Evolutionary conservation across 257 asterid genomes (phyloP).

Genomic region (Petunia secreta): DNA sequence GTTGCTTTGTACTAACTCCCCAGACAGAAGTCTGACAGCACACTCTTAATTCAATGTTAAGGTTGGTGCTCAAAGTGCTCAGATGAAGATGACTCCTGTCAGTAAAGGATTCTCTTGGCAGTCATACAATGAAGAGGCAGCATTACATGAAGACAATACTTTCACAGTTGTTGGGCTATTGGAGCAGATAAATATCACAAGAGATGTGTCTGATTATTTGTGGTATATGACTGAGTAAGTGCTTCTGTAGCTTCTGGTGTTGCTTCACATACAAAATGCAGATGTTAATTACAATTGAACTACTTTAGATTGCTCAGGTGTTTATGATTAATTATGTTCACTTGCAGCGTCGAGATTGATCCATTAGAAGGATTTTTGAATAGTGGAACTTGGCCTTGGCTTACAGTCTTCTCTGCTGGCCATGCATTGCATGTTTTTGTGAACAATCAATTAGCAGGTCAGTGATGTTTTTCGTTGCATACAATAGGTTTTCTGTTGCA

Average conservation of each 20-base stretch:
- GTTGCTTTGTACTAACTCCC: not conserved
- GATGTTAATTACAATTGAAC: conserved; percentile 6
- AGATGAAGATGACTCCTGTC: conserved; percentile 89
- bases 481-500: not conserved
- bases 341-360: conserved; percentile 68
- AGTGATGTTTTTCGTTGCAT: conserved; percentile 9
- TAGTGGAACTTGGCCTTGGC: conserved; percentile 83
- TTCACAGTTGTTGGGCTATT: conserved; percentile 68
- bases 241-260: not conserved
- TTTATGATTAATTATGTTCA: conserved; percentile 25
- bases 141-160: conserved; percentile 51
- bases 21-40: conserved; percentile 22
- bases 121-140: conserved; percentile 84
- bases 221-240: conserved; percentile 97
- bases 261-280: not conserved
- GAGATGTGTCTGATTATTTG: conserved; percentile 87
- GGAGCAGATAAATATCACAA: conserved; percentile 93
- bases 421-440: conserved; percentile 96
- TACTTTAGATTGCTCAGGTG: conserved; percentile 12
- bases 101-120: conserved; percentile 64
- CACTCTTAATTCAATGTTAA: conserved; percentile 38
- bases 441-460: conserved; percentile 90
- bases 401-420: conserved; percentile 89
- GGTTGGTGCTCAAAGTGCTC: conserved; percentile 95
- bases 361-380: conserved; percentile 68